phyloP scores from a whole-genome alignment of 2,329 filamentous ascomycete genomes.

The Lasiodiplodia sp. region DNA sequence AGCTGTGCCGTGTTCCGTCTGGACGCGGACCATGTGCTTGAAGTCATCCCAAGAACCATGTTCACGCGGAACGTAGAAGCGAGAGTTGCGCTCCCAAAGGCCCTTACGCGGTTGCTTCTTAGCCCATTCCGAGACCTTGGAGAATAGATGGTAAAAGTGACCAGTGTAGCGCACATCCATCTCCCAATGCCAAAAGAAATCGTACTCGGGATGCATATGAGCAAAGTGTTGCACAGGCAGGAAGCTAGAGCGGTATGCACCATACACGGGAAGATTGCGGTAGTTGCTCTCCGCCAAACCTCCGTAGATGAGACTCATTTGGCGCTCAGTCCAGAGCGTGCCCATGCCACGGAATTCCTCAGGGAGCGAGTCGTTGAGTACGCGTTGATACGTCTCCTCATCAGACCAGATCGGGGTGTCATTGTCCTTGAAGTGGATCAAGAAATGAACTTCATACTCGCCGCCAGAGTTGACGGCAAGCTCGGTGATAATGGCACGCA shows the following conservation, averaged over 20 bases:
- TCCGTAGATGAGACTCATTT: slow-evolving; percentile 63
- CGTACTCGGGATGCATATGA: slow-evolving; percentile 85
- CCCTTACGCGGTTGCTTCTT: slow-evolving; percentile 71
- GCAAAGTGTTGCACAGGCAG: slow-evolving; percentile 97
- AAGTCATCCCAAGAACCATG: slow-evolving; percentile 79
- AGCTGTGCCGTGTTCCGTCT: slow-evolving; percentile 63
- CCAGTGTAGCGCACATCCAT: slow-evolving; percentile 92
- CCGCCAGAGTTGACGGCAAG: slow-evolving; percentile 78
- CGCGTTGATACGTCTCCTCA: slow-evolving; percentile 72
- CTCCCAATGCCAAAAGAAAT: slow-evolving; percentile 94
- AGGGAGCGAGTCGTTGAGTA: slow-evolving; percentile 60
- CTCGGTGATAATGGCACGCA: slow-evolving; percentile 82
- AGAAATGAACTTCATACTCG: slow-evolving; percentile 82
- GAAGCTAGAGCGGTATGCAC: slow-evolving; percentile 75
- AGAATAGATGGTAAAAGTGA: slow-evolving; percentile 83
- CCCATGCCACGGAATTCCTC: slow-evolving; percentile 60
- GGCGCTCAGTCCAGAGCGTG: slow-evolving; percentile 60
- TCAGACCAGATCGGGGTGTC: slow-evolving; percentile 83
- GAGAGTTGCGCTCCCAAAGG: slow-evolving; percentile 79
- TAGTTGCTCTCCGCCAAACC: slow-evolving; percentile 59
- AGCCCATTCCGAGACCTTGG: slow-evolving; percentile 71
- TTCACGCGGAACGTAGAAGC: slow-evolving; percentile 76
- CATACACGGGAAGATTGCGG: slow-evolving; percentile 71
- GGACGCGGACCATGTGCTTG: slow-evolving; percentile 67
- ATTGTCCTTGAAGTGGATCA: slow-evolving; percentile 84